Conservation (phyloP, 2,329 filamentous ascomycete genomes). For the Exophiala sideris region DNA sequence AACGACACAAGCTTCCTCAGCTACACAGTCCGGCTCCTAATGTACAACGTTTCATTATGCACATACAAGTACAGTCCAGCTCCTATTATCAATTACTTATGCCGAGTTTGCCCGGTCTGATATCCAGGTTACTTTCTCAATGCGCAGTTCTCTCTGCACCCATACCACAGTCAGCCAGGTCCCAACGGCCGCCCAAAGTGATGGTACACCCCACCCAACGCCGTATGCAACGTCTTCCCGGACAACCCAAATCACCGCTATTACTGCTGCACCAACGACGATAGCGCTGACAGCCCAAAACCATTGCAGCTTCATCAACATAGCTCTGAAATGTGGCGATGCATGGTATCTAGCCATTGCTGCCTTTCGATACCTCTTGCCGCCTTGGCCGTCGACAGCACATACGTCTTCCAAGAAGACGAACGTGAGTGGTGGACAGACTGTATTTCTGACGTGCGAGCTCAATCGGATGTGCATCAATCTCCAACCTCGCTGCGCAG, state of each 20-base stretch:
- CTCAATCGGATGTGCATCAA: constrained; percentile 53
- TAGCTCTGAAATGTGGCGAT: constrained; percentile 52
- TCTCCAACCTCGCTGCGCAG: constrained; percentile 14
- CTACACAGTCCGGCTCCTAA: neutral
- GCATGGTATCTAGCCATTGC: constrained; percentile 51
- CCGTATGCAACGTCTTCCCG: constrained; percentile 47
- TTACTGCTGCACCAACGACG: constrained; percentile 44
- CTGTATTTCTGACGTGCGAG: constrained; percentile 58
- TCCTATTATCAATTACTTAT: neutral
- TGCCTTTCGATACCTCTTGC: constrained; percentile 49
- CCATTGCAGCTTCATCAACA: constrained; percentile 54
- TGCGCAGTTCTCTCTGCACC: constrained; percentile 43
- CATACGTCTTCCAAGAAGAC: constrained; percentile 66
- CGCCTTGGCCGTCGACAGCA: constrained; percentile 62
- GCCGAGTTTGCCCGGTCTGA: neutral
- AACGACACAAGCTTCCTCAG: neutral
- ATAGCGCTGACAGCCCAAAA: constrained; percentile 53
- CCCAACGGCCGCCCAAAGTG: constrained; percentile 42
- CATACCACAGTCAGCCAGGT: constrained; percentile 44
- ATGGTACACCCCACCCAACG: constrained; percentile 42
- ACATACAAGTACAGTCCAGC: neutral
- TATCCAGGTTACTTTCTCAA: constrained; percentile 42
- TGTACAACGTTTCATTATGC: neutral
- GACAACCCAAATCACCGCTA: constrained; percentile 47
- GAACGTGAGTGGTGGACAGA: constrained; percentile 58